phyloP scores from a whole-genome alignment of 2,329 filamentous ascomycete genomes.

The Neofusicoccum kwambonambiense region DNA sequence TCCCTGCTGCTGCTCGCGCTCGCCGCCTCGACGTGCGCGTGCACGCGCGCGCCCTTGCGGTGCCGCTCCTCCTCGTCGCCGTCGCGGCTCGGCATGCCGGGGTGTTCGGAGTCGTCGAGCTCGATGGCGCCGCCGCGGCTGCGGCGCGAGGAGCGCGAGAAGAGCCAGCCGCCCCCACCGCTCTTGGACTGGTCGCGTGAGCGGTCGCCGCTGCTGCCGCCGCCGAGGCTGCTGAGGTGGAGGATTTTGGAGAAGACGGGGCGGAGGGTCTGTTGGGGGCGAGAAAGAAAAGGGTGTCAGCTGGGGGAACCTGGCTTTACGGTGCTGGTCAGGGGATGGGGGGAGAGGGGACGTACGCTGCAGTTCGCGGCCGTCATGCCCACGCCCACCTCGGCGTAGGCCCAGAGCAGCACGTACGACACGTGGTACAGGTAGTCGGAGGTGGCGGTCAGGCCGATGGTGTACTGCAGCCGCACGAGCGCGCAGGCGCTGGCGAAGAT shows the following conservation, averaged over 20 bases:
- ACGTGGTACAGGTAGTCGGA: constrained; percentile 33
- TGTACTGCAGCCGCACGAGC: constrained; percentile 35
- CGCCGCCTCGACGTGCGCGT: too few relatives aligned
- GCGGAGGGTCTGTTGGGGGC: neutral
- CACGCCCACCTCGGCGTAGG: constrained; percentile 35
- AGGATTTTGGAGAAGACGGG: neutral
- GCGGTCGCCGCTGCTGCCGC: neutral
- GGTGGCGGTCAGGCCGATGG: constrained; percentile 31
- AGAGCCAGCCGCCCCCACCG: neutral
- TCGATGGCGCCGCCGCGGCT: neutral
- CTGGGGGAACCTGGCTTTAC: too few relatives aligned
- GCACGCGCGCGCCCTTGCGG: too few relatives aligned
- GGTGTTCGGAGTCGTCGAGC: neutral
- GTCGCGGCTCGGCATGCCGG: too few relatives aligned
- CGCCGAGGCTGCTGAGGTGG: neutral
- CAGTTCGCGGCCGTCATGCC: constrained; percentile 34
- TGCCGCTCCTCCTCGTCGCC: too few relatives aligned
- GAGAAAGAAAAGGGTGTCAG: too few relatives aligned
- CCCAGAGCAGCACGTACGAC: constrained; percentile 36
- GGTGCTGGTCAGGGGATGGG: too few relatives aligned
- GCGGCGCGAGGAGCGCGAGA: neutral
- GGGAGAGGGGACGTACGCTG: neutral
- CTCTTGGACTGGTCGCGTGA: neutral
- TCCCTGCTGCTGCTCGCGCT: too few relatives aligned
- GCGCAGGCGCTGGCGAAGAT: constrained; percentile 32